Percentiles rank a stretch among this genome's conserved stretches.
phyloP scores from a whole-genome alignment of 169 alveolate genomes.

The Cryptosporidium tyzzeri region DNA sequence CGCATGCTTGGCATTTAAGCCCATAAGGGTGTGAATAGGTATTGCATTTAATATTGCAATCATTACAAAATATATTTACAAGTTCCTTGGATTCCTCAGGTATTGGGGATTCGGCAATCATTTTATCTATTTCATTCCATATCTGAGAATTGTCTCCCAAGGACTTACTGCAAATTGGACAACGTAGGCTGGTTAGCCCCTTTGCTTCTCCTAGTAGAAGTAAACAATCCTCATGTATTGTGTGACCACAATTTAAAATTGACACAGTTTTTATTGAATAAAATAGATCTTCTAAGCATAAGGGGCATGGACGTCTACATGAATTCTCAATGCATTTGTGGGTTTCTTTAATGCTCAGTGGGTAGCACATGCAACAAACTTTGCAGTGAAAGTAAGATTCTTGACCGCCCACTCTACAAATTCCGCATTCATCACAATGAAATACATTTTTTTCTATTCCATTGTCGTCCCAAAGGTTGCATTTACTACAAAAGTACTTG shows the following conservation, averaged over 20 bases:
- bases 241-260: conserved; percentile 81
- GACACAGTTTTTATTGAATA: conserved; percentile 76
- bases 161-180: conserved; percentile 56
- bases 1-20: conserved; percentile 71
- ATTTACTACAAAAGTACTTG: conserved; percentile 75
- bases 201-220: conserved; percentile 25
- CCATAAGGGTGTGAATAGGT: conserved; percentile 72
- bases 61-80: conserved; percentile 73
- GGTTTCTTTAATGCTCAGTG: conserved; percentile 59
- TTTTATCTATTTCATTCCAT: conserved; percentile 76
- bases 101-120: conserved; percentile 74
- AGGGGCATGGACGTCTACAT: conserved; percentile 79
- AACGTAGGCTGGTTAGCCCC: conserved; percentile 32
- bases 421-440: conserved; percentile 88
- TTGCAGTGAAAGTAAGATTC: conserved; percentile 85
- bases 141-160: conserved; percentile 54
- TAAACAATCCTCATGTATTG: conserved; percentile 76
- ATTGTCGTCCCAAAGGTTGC: conserved; percentile 82
- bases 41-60: conserved; percentile 53
- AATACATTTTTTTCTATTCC: conserved; percentile 80
- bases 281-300: conserved; percentile 79
- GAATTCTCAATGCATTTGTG: conserved; percentile 81
- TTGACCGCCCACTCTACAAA: conserved; percentile 85
- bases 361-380: conserved; percentile 81
- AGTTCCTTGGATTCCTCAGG: conserved; percentile 55